Base-by-base conservation (phyloP, 345 rosid genomes). In the Eucalyptus victrix region DNA sequence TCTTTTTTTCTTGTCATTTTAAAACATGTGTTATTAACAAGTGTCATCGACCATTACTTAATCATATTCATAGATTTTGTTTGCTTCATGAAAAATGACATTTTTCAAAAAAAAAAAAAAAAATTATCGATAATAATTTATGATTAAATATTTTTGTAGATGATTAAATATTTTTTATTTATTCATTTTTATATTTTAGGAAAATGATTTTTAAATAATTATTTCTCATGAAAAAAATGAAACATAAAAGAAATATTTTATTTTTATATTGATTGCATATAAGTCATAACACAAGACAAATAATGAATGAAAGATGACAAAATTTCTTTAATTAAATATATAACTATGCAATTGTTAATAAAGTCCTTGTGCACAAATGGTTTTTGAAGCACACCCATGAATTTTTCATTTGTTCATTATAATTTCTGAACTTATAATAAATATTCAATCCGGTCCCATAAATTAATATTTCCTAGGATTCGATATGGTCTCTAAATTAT, bases 371-470 rank as follows among this genome's bases (percentile, higher is more conserved):
- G 34, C 4, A 34, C 24, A 69, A 34, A 34, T 34, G 6, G 10
- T 18, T 69, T 3, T 8, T 9, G 12, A 17, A 67, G 49, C 0
- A 49, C 14, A 11, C 5, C 13, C 13, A 9, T 34, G 2, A 34
- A 34, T 34, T 69, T 69, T 18, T 69, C 37, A 34, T 69, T 34
- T 69, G 2, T 34, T 19, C 4, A 69, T 18, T 34, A 23, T 69
- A 5, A 6, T 69, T 1, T 37, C 2, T 34, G 12, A 18, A 9
- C 1, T 34, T 34, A 34, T 69, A 0, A 6, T 69, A 19, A 32
- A 69, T 17, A 34, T 69, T 69, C 12, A 69, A 34, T 69, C 3
- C 1, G 3, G 2, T 18, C 4, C 8, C 12, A 53, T 5, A 9
- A 10, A n/a, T 67, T 67, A 67, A 16, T 67, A n/a, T 67, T n/a